Percentiles rank a stretch among this genome's conserved stretches.
phyloP scores from a whole-genome alignment of 2,329 filamentous ascomycete genomes.

The Tolypocladium cylindrosporum region DNA sequence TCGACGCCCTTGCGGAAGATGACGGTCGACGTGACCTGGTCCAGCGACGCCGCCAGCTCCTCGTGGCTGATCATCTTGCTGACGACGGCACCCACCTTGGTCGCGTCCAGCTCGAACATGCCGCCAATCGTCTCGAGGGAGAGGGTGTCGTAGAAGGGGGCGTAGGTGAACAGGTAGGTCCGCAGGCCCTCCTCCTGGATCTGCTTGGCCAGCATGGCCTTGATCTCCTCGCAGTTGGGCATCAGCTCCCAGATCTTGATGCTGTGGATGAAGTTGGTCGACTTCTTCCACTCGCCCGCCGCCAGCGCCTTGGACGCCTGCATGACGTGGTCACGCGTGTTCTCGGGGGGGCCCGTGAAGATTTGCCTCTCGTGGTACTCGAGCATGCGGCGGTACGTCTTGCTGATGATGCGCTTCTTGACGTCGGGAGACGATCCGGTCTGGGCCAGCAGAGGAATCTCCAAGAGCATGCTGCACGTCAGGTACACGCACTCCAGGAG shows the following conservation, averaged over 20 bases:
- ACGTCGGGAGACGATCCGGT: conserved; percentile 94
- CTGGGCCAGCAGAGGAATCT: conserved; percentile 94
- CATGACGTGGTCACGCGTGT: conserved; percentile 98
- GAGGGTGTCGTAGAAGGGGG: conserved; percentile 96
- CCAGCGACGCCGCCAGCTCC: conserved; percentile 88
- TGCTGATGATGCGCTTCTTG: conserved; percentile 96
- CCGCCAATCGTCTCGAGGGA: conserved; percentile 71
- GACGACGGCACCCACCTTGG: conserved; percentile 89
- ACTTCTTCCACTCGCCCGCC: conserved; percentile 97
- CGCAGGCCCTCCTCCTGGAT: conserved; percentile 97
- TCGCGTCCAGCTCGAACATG: conserved; percentile 91
- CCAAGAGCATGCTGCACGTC: conserved; percentile 97
- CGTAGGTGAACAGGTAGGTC: conserved; percentile 98
- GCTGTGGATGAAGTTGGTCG: conserved; percentile 82
- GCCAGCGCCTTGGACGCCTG: conserved; percentile 95
- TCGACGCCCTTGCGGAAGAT: conserved; percentile 99
- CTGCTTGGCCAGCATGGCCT: conserved; percentile 93
- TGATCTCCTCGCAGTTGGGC: conserved; percentile 85
- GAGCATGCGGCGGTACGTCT: conserved; percentile 97
- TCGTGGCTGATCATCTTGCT: conserved; percentile 99
- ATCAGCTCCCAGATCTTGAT: conserved; percentile 99
- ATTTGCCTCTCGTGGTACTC: conserved; percentile 99
- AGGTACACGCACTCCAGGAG: conserved; percentile 97
- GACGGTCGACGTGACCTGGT: conserved; percentile 94
- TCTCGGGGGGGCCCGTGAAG: conserved; percentile 96